Base-by-base conservation (phyloP, 2,329 filamentous ascomycete species). In the Arthrobotrys pseudoclavata region DNA sequence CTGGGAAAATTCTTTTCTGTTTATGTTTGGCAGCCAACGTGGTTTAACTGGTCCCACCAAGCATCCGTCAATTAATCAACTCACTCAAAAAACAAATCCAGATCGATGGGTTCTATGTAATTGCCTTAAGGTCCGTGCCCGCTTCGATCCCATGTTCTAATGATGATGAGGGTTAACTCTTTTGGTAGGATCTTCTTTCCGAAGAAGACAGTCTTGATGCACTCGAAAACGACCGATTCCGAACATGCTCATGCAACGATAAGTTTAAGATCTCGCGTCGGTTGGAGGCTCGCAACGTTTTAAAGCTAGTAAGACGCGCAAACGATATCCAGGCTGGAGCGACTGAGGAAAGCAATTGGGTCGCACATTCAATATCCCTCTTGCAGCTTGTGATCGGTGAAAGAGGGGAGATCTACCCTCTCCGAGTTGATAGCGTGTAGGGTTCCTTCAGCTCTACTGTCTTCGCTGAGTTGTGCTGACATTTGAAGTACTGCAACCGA, bases 361-460 rank as follows among this genome's bases (percentile, higher is more conserved):
- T 60, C 1, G 20, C 20, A 4, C 34, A 60, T 26, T 60, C 34
- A 13, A 12, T 57, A 4, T 57, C 29, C 22, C 52, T 57, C 7
- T n/a, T 57, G 10, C 29, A 37, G 29, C n/a, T 57, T 34, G n/a
- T 37, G 6, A 22, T 57, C 20, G 52, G 29, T 1, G n/a, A 34
- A 22, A 34, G n/a, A 13, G 29, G 29, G 18, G 7, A 57, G 6
- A 22, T n/a, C 0, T 34, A 57, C 18, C 52, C 29, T 22, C 52
- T 57, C 22, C 29, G 37, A 57, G 29, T 37, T 4, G 52, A 57
- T 37, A 57, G 29, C 29, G 52, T 57, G 52, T 57, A 57, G 12
- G 52, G 13, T 1, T 3, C 13, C 48, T 4, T 26, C 5, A 12
- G 18, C 20, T 55, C 26, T 34, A 9, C 10, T n/a, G 13, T 20